Base-by-base conservation (phyloP, 2,329 filamentous ascomycete species). In the Aspergillus sp. region DNA sequence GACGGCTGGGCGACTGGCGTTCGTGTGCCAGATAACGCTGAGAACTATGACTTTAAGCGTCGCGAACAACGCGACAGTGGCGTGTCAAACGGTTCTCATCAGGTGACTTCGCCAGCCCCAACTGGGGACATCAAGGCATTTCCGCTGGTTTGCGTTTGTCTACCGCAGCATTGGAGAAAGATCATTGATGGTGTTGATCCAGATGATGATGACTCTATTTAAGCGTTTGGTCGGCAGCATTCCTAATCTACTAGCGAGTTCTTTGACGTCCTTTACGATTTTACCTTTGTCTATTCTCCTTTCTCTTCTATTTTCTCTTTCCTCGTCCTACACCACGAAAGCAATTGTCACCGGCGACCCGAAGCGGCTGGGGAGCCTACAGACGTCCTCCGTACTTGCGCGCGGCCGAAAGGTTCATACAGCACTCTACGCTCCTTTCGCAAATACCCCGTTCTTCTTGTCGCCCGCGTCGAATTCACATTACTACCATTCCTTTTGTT, bases 1-100 rank as follows among this genome's bases (percentile, higher is more conserved):
- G 93, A 98, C 65, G 93, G 93, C 41, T 98, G 93, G 93, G 93
- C 93, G 7, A 98, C 93, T 1, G 93, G 93, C 58, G 79, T 96
- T 46, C 77, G 94, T 62, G 73, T 94, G 47, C 78, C 84, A 45
- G 87, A 94, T 58, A 79, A 81, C 46, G 89, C 89, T 2, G 91
- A 97, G 51, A 88, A 96, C 53, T 96, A 88, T 82, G 87, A 94
- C 57, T 77, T 79, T 39, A 79, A 84, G 53, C 80, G 81, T 58
- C 83, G 86, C 59, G 73, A 82, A 32, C 89, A 94, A 62, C 81
- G 93, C 51, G 93, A 98, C 68, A 97, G 91, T 59, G 93, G 93
- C 48, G 86, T 97, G 39, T 96, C 88, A 41, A 85, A 88, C 68
- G 84, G 85, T 12, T 86, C 86, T 3, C 79, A 76, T 19, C 73